Base-by-base conservation (phyloP, 345 rosid species). In the Eucalyptus cloeziana region DNA sequence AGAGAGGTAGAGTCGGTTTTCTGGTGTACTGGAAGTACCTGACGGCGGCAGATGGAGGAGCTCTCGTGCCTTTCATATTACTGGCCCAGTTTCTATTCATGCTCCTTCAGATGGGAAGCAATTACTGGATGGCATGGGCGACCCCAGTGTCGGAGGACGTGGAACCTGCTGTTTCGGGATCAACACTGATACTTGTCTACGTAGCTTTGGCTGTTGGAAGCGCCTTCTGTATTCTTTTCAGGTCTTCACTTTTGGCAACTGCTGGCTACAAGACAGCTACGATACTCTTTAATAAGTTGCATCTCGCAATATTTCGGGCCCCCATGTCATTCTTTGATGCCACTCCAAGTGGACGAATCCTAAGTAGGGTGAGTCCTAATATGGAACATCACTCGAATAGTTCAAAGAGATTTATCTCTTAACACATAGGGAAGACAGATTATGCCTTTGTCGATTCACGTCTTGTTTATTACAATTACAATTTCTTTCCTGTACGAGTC, bases 61-160 rank as follows among this genome's bases (percentile, higher is more conserved):
- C 94, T 83, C 91, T 94, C 44, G 93, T 94, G 88, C 98, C 97
- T 33, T 49, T 96, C 45, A 94, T 95, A 90, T 86, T 96, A 87
- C 81, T 95, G 17, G 94, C 93, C 10, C 95, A 94, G 25, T 89
- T 93, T 89, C 86, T 94, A 86, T 95, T 93, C 90, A 95, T 93
- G 93, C 43, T 91, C 44, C 94, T 95, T 88, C 94, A 93, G 90
- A 95, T 96, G 47, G 94, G 94, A 33, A 94, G 96, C 95, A 95
- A 95, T 88, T 95, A 94, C 89, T 96, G 98, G 99, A 96, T 96
- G 95, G 94, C 99, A n/a, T 94, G 94, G 95, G 97, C 94, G 89
- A 93, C 95, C 88, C 95, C 96, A 4, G 93, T 93, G 56, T 92
- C 97, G 11, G 91, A 92, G 87, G 96, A 92, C 86, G 89, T 86